Percentiles rank a stretch among this genome's conserved stretches.
These are phyloP conservation scores for Takashimella tepidaria DNA, from an alignment of 1,284 basidiomycete genomes.

Conservation along the genomic window DNA sequence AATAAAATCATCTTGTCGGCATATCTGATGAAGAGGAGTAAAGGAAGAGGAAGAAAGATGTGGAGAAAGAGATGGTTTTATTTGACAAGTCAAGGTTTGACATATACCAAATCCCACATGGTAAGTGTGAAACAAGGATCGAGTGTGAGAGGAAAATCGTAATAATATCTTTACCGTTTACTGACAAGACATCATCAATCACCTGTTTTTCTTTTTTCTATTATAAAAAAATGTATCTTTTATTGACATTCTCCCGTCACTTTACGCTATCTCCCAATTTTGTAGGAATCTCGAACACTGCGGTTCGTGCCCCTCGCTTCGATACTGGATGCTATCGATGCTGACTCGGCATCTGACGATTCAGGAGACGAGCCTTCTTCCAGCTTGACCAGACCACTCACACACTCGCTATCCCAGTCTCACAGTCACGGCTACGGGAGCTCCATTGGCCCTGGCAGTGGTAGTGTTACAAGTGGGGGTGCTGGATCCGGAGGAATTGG, in stretches of 20 bases:
- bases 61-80: constrained; percentile 96
- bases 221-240: too few relatives aligned
- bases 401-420: neutral
- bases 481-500: neutral
- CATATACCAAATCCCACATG: constrained; percentile 86
- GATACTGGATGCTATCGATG: constrained; percentile 87
- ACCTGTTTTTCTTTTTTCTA: too few relatives aligned
- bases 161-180: too few relatives aligned
- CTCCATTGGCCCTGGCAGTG: neutral
- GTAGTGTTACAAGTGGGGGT: too few relatives aligned
- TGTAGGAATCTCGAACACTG: constrained; percentile 77
- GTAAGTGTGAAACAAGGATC: constrained; percentile 49
- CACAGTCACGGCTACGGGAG: neutral
- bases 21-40: constrained; percentile 83
- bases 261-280: too few relatives aligned
- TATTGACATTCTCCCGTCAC: too few relatives aligned
- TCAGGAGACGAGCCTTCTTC: neutral
- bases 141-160: too few relatives aligned
- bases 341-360: constrained; percentile 18
- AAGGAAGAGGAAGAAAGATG: constrained; percentile 81
- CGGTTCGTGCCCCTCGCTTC: constrained; percentile 76
- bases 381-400: neutral
- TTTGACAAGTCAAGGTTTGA: constrained; percentile 69
- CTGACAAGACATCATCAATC: too few relatives aligned
- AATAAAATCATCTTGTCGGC: constrained; percentile 77